Evolutionary conservation across 2,329 filamentous ascomycete genomes (phyloP).

Genomic region (Pyricularia sp.): DNA sequence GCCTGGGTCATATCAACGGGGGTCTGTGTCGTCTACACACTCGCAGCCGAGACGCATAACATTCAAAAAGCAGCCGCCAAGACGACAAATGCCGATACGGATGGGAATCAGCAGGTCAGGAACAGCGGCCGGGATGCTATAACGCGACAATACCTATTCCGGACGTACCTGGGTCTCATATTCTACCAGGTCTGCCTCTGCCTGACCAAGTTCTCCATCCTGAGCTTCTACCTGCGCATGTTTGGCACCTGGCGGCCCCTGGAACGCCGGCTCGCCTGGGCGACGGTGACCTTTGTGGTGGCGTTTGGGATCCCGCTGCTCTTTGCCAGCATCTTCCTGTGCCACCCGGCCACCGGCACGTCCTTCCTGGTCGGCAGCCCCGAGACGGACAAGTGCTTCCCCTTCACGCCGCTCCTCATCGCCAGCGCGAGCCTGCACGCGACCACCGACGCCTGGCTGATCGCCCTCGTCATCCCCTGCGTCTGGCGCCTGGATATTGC

Average conservation of each 20-base stretch:
- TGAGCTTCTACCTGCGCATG: slow-evolving; percentile 28
- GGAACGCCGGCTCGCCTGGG: slow-evolving; percentile 24
- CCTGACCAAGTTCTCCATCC: slow-evolving; percentile 28
- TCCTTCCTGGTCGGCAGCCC: slow-evolving; percentile 15
- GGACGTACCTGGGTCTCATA: slow-evolving; percentile 23
- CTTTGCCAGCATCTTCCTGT: slow-evolving; percentile 31
- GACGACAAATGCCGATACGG: background rate
- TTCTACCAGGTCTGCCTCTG: slow-evolving; percentile 28
- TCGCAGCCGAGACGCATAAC: slow-evolving; percentile 16
- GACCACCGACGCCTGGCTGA: slow-evolving; percentile 33
- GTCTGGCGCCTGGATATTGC: slow-evolving; percentile 27
- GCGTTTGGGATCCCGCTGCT: slow-evolving; percentile 25
- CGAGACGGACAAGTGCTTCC: slow-evolving; percentile 21
- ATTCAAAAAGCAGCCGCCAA: slow-evolving; percentile 10
- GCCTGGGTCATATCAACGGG: slow-evolving; percentile 22
- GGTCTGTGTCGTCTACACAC: slow-evolving; percentile 21
- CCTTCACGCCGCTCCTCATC: slow-evolving; percentile 31
- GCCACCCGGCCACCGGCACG: slow-evolving; percentile 26
- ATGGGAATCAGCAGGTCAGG: background rate
- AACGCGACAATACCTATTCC: slow-evolving; percentile 16
- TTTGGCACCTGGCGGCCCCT: slow-evolving; percentile 19
- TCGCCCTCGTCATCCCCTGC: slow-evolving; percentile 31
- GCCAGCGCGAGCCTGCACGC: slow-evolving; percentile 34
- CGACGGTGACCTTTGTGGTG: slow-evolving; percentile 22
- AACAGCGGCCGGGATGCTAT: slow-evolving; percentile 3